phyloP scores from a whole-genome alignment of 169 alveolate species.

The Theileria parva region DNA sequence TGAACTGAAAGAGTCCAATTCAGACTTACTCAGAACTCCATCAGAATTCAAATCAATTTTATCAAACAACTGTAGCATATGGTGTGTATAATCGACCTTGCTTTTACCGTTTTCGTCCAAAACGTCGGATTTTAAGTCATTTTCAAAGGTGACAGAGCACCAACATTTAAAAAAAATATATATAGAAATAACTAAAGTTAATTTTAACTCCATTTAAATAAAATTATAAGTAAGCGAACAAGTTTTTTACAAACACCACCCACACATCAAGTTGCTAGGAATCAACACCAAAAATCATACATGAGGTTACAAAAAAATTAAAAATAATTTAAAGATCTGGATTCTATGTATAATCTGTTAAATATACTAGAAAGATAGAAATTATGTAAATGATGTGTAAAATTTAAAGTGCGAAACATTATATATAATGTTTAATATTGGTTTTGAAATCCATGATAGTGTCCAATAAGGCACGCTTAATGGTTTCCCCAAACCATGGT shows the following conservation, averaged over 20 bases:
- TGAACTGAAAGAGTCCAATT: slow-evolving; percentile 54
- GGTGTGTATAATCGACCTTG: background rate
- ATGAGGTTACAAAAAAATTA: background rate
- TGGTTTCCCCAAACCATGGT: too few species aligned
- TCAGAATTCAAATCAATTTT: slow-evolving; percentile 11
- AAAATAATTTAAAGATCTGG: background rate
- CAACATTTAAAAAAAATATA: background rate
- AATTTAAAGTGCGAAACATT: background rate
- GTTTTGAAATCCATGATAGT: background rate
- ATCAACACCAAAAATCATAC: background rate
- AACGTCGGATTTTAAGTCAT: background rate
- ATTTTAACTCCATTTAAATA: background rate
- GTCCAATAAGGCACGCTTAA: background rate
- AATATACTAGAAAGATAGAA: background rate
- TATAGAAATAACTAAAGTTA: background rate
- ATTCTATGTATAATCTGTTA: background rate
- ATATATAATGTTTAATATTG: background rate
- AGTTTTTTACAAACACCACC: background rate
- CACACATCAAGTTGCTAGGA: background rate
- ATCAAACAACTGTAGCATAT: slow-evolving; percentile 4
- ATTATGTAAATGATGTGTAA: background rate
- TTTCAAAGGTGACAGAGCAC: slow-evolving; percentile 1
- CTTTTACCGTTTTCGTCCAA: background rate
- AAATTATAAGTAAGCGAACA: background rate
- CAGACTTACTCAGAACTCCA: slow-evolving; percentile 23